A percentile compares a stretch with the other conserved stretches of the same genome.
Evolutionary conservation across 2,329 filamentous ascomycete genomes (phyloP).

Genomic region (Camillea tinctor): DNA sequence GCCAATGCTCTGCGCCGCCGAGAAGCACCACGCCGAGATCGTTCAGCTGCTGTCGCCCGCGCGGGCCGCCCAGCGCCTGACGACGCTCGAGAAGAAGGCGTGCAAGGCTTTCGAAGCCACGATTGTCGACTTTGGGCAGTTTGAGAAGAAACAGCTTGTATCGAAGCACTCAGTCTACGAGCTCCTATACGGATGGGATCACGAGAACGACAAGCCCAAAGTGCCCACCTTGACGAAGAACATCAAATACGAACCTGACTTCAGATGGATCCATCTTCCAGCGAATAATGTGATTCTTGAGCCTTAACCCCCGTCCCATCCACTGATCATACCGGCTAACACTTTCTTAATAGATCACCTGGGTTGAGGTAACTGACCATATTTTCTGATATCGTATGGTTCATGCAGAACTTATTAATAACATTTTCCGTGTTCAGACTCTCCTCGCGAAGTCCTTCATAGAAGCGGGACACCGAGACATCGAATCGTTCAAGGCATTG

Average conservation of each 20-base stretch:
- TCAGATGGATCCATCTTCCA: conserved; percentile 53
- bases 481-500: conserved; percentile 62
- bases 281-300: conserved; percentile 44
- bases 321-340: conserved; percentile 17
- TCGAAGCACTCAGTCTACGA: conserved; percentile 49
- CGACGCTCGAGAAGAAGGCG: conserved; percentile 41
- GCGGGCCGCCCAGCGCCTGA: conserved; percentile 33
- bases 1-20: conserved; percentile 41
- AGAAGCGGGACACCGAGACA: conserved; percentile 60
- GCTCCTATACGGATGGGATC: conserved; percentile 50
- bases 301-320: conserved; percentile 2
- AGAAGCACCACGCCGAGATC: conserved; percentile 35
- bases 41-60: conserved; percentile 40
- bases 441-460: conserved; percentile 64
- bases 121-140: conserved; percentile 50
- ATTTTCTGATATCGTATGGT: not conserved
- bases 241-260: conserved; percentile 45
- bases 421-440: conserved; percentile 33
- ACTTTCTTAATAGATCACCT: conserved; percentile 47
- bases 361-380: conserved; percentile 50
- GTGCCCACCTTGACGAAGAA: conserved; percentile 46
- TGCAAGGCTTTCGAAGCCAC: conserved; percentile 51
- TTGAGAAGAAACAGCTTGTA: conserved; percentile 43
- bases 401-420: conserved; percentile 8
- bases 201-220: conserved; percentile 44